Percentiles rank a stretch among this genome's conserved stretches.
Evolutionary conservation across 1,284 basidiomycete species (phyloP).

Genomic region (Rhodotorula sp.): DNA sequence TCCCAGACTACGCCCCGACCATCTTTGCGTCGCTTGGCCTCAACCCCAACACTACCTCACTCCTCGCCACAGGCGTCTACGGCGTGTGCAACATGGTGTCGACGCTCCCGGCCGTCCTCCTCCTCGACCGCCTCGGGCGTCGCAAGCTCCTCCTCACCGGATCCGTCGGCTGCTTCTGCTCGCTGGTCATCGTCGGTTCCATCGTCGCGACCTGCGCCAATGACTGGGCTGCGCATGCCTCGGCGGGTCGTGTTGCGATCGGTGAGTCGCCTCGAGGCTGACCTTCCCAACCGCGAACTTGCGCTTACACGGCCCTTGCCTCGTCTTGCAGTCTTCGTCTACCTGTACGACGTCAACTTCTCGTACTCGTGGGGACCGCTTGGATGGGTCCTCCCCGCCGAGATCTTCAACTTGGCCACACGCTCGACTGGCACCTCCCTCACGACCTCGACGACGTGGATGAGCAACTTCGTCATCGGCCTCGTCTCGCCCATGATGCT

Average conservation of each 20-base stretch:
- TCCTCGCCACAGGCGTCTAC: constrained; percentile 25
- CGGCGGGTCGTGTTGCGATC: not conserved
- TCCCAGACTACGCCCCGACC: constrained; percentile 2
- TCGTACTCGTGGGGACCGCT: constrained; percentile 12
- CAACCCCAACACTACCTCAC: constrained; percentile 27
- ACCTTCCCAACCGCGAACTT: too few relatives aligned
- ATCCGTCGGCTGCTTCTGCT: constrained; percentile 4
- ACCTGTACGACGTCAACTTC: constrained; percentile 5
- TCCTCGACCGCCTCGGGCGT: constrained; percentile 30
- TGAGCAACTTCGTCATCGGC: constrained; percentile 31
- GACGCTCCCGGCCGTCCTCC: constrained; percentile 41
- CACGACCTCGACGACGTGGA: constrained; percentile 38
- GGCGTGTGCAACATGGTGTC: constrained; percentile 27
- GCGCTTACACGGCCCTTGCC: too few relatives aligned
- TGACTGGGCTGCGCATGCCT: not conserved
- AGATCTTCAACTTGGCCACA: constrained; percentile 39
- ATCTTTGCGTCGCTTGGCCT: constrained; percentile 26
- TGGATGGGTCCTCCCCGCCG: constrained; percentile 40
- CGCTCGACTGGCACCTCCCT: constrained; percentile 32
- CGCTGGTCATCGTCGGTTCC: not conserved
- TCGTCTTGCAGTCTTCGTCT: not conserved
- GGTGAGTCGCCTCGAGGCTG: not conserved
- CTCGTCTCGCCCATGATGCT: constrained; percentile 5
- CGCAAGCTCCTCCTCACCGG: constrained; percentile 44
- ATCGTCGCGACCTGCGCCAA: not conserved